Evolutionary conservation across 169 alveolate species (phyloP), one percentile per base, ranked within the genome.

Genomic region (Condylostoma magnum): DNA sequence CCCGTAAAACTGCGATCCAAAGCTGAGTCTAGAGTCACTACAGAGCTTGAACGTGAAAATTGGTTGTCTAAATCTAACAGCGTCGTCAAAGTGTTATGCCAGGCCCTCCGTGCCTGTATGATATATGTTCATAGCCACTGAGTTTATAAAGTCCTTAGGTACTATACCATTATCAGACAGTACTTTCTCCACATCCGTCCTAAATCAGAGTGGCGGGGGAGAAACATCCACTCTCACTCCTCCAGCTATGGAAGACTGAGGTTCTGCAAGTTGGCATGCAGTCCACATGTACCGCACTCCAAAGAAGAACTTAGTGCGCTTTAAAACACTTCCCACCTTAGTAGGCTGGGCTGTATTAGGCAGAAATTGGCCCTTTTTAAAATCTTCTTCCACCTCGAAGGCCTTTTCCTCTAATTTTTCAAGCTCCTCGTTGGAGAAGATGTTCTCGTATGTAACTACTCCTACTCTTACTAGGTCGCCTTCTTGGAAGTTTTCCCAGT

Each of bases 101-200:
- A 87, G 73, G 15, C 94, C 94, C 79, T 87, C 94, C 25, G 74
- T 87, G 6, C 94, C 94, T 56, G 83, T 91, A 51, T 87, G 91
- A 58, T 87, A 87, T 10, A 87, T 86, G 54, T 87, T 87, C 69
- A 85, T 54, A 5, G 94, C 94, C 20, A 81, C 66, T 25, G 89
- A 80, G 57, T 87, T 87, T 12, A 83, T 79, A 53, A 87, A 87
- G 47, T 70, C 71, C 67, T 87, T 65, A 3, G 37, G 69, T 3
- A 69, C 57, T 28, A 87, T 76, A 22, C 75, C 74, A 33, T 68
- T 69, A 25, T 87, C 69, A 28, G 68, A 91, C 12, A 87, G 31
- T n/a, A 56, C 56, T 0, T 69, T 43, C 3, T 79, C 67, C 1
- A 87, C 58, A 43, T 69, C 60, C 50, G 54, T 47, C 34, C 53